Conservation (phyloP, 148 eudicot species). For the Linanthus parryae region DNA sequence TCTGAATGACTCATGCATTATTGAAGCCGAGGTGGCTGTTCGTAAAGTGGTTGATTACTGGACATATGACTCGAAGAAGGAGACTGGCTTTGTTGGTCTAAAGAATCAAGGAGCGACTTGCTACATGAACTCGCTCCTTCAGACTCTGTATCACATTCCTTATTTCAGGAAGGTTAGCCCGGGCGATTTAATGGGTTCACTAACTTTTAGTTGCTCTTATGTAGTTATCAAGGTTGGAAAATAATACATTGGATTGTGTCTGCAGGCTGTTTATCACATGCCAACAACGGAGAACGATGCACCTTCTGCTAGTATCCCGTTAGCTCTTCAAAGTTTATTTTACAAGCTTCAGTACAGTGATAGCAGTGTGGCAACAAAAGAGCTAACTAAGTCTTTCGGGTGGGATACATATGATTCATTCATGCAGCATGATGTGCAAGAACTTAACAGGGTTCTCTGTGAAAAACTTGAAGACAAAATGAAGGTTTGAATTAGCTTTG, state of each 20-base stretch:
- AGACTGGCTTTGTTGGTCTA: constrained; percentile 92
- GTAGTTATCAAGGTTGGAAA: constrained; percentile 1
- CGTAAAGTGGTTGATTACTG: constrained; percentile 82
- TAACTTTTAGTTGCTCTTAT: too few species aligned
- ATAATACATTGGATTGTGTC: constrained; percentile 12
- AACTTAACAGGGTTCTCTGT: constrained; percentile 88
- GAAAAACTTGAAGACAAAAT: constrained; percentile 97
- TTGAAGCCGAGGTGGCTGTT: constrained; percentile 92
- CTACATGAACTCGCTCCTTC: constrained; percentile 96
- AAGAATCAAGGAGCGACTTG: constrained; percentile 99
- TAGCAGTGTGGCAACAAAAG: constrained; percentile 89
- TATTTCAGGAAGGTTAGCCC: constrained; percentile 82
- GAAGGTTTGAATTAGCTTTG: constrained; percentile 48
- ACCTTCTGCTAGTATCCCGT: constrained; percentile 89
- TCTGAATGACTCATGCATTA: constrained; percentile 65
- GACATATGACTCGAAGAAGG: constrained; percentile 92
- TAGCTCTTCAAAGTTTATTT: constrained; percentile 90
- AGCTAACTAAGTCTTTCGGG: constrained; percentile 91
- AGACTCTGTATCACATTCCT: constrained; percentile 86
- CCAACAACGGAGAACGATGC: constrained; percentile 94
- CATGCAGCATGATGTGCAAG: constrained; percentile 99
- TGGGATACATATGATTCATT: constrained; percentile 96
- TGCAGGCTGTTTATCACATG: constrained; percentile 95
- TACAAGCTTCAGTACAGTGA: constrained; percentile 93
- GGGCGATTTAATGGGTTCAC: too few species aligned